These are phyloP conservation scores for Fusarium sp. DNA, from an alignment of 2,329 filamentous ascomycete genomes.

Conservation along the genomic window DNA sequence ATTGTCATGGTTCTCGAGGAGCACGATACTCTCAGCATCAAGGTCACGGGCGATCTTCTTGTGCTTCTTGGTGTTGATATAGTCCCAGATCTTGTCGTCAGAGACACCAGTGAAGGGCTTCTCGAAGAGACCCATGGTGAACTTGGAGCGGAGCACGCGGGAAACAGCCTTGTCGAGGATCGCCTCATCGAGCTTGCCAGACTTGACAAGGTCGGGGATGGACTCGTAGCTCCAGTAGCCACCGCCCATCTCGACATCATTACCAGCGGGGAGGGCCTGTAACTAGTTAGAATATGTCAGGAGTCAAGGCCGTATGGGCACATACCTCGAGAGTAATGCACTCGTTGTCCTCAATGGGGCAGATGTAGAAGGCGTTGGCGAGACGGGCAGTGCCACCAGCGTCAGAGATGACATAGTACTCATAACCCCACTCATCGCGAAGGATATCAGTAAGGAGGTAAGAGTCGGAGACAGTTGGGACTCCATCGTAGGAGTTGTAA, in stretches of 20 bases:
- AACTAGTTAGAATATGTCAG: not conserved
- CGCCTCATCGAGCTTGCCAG: constrained; percentile 69
- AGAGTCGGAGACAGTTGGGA: constrained; percentile 74
- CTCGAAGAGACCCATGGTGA: constrained; percentile 77
- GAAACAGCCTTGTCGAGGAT: constrained; percentile 75
- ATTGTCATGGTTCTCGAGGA: constrained; percentile 69
- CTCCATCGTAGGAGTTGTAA: constrained; percentile 80
- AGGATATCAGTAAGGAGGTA: constrained; percentile 77
- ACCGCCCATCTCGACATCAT: constrained; percentile 82
- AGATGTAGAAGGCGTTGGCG: constrained; percentile 73
- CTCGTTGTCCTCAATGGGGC: constrained; percentile 69
- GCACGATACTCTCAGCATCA: constrained; percentile 72
- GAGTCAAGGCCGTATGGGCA: not conserved
- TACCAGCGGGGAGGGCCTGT: constrained; percentile 73
- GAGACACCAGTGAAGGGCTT: constrained; percentile 72
- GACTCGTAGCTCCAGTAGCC: constrained; percentile 77
- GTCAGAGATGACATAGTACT: constrained; percentile 74
- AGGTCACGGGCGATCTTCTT: constrained; percentile 71
- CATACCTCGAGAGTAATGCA: constrained; percentile 70
- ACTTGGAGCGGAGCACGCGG: constrained; percentile 75
- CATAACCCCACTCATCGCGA: constrained; percentile 78
- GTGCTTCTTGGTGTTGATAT: constrained; percentile 72
- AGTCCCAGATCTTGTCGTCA: constrained; percentile 63
- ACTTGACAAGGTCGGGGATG: constrained; percentile 73
- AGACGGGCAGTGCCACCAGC: constrained; percentile 78